phyloP scores from a whole-genome alignment of 768 basidiomycete genomes.

The Hemileccinum rubropunctum region DNA sequence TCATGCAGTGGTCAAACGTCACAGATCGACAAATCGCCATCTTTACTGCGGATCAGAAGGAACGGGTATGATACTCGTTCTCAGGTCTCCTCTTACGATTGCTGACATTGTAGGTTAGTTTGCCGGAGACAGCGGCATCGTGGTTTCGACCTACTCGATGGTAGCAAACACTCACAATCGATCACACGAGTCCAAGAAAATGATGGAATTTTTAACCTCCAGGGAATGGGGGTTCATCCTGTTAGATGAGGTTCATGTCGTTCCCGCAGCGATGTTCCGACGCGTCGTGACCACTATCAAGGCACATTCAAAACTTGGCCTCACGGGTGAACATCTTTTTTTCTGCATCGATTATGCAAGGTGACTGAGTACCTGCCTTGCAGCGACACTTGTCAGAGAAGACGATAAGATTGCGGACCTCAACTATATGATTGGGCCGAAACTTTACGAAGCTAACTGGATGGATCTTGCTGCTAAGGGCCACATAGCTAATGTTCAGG shows the following conservation, averaged over 20 bases:
- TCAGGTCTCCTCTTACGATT: not conserved
- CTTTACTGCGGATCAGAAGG: slow-evolving; percentile 97
- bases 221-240: slow-evolving; percentile 99
- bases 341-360: not conserved
- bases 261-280: slow-evolving; percentile 98
- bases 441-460: slow-evolving; percentile 99
- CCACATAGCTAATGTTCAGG: slow-evolving; percentile 99
- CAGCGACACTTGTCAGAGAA: slow-evolving; percentile 96
- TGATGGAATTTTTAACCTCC: slow-evolving; percentile 99
- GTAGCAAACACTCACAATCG: slow-evolving; percentile 98
- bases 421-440: slow-evolving; percentile 99
- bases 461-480: slow-evolving; percentile 99
- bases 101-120: slow-evolving; percentile 53
- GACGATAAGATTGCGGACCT: slow-evolving; percentile 98
- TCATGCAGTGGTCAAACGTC: slow-evolving; percentile 98
- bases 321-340: slow-evolving; percentile 66
- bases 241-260: slow-evolving; percentile 97
- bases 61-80: slow-evolving; percentile 59
- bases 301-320: slow-evolving; percentile 95
- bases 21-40: slow-evolving; percentile 95
- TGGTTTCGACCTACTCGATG: slow-evolving; percentile 99
- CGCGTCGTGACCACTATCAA: slow-evolving; percentile 98
- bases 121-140: slow-evolving; percentile 94
- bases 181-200: slow-evolving; percentile 98
- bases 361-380: slow-evolving; percentile 1